These are phyloP conservation scores for Blastobotrys terrestris DNA, from an alignment of 805 yeast species.

Conservation along the genomic window DNA sequence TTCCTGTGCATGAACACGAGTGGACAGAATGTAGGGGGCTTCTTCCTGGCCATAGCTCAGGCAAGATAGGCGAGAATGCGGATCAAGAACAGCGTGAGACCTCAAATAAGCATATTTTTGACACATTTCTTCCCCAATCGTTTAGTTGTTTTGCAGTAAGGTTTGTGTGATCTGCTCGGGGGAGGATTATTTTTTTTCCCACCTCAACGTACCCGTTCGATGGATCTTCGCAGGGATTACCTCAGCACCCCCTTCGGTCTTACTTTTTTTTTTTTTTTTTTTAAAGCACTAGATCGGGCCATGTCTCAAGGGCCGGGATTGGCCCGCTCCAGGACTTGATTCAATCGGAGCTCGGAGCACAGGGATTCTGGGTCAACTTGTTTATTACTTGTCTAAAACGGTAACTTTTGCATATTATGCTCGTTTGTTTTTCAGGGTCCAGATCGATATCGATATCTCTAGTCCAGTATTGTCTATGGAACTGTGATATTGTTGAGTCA, in stretches of 20 bases:
- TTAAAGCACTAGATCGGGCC: not conserved
- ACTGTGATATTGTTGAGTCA: too few relatives aligned
- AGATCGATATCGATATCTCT: not conserved
- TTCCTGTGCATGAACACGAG: not conserved
- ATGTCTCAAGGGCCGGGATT: not conserved
- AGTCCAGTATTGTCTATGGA: not conserved
- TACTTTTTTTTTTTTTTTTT: too few relatives aligned
- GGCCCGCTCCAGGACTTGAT: not conserved
- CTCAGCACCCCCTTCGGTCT: not conserved
- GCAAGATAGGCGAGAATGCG: not conserved
- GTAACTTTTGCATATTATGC: not conserved
- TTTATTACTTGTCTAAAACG: not conserved
- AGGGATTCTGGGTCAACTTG: not conserved
- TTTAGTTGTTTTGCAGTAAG: too few relatives aligned
- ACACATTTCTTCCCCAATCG: not conserved
- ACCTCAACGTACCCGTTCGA: not conserved
- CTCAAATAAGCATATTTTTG: not conserved
- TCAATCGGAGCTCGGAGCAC: not conserved
- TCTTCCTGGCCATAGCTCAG: not conserved
- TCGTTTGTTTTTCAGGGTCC: not conserved
- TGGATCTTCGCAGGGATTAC: not conserved
- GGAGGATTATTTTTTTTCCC: too few relatives aligned
- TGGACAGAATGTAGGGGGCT: not conserved
- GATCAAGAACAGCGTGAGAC: not conserved
- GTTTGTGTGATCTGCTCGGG: too few relatives aligned